Evolutionary conservation across 163 green algal genomes (phyloP), one percentile per base, ranked within the genome.

Genomic region (Chlorella variabilis): DNA sequence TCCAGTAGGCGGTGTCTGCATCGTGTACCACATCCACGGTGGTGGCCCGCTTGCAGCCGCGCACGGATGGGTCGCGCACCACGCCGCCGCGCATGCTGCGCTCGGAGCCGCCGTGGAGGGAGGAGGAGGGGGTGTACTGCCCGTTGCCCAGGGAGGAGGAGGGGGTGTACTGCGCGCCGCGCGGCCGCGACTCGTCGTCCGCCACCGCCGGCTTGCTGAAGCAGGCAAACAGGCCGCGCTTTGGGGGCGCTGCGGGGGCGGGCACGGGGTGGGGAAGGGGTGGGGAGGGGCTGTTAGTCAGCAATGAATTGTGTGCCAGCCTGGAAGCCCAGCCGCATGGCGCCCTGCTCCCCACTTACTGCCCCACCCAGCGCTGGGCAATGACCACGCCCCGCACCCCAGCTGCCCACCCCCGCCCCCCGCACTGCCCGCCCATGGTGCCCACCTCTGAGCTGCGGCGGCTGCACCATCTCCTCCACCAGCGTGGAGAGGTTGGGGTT

Each of bases 171-270:
- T 25, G 54, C 54, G 54, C 9, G 54, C 15, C 23, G 15, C 54
- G 13, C 54, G 18, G 15, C 13, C 9, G 15, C 7, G 17, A 23
- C 33, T 69, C 54, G 2, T 27, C 23, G 20, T 71, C 73, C 11
- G 56, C 27, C 36, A 70, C 73, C 27, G 39, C 25, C 1, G 73
- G 36, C 73, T 27, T 31, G 27, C 51, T 29, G n/a, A 80, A 80
- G 56, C 73, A 80, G 36, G 73, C 36, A 70, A 80, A 80, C 36
- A 80, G 38, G 73, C 56, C 56, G 56, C 54, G 33, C 23, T 34
- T 11, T 6, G 45, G 45, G 2, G 45, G 58, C 58, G 31, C 58
- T 18, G 17, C 25, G 7, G 11, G 31, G 58, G 11, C 25, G 2
- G n/a, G n/a, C n/a, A n/a, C n/a, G 33, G n/a, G 58, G 29, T 17